These are phyloP conservation scores for Cladosporium sp. DNA, from an alignment of 2,329 filamentous ascomycete genomes.

Conservation along the genomic window DNA sequence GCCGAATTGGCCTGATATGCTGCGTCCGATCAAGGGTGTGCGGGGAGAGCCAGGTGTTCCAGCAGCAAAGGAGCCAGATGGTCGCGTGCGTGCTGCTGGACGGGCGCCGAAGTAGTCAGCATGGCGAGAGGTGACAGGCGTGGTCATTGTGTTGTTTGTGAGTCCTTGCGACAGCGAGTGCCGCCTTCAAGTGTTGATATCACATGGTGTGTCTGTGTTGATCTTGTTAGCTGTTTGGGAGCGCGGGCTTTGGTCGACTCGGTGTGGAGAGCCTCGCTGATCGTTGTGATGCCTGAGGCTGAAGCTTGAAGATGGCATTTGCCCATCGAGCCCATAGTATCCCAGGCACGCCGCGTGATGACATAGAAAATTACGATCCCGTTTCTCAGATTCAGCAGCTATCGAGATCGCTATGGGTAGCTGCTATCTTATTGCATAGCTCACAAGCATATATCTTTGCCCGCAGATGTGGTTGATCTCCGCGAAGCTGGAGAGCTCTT, in stretches of 20 bases:
- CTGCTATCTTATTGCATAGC: no score
- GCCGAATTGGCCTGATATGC: conserved; percentile 54
- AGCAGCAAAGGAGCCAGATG: conserved; percentile 1
- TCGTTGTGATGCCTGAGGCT: no score
- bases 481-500: no score
- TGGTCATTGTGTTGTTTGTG: neutral
- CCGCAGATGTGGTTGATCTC: no score
- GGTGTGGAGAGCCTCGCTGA: neutral
- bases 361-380: no score
- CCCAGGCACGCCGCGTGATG: no score
- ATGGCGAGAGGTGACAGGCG: neutral
- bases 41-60: conserved; percentile 52
- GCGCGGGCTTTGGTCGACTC: neutral
- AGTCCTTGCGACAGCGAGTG: conserved; percentile 1
- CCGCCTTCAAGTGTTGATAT: neutral
- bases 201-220: conserved; percentile 9
- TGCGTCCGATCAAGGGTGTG: conserved; percentile 60
- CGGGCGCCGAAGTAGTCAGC: conserved; percentile 11
- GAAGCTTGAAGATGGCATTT: no score
- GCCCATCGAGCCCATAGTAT: no score
- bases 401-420: no score
- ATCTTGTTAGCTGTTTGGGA: neutral
- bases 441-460: no score
- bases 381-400: no score
- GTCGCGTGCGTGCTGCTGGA: conserved; percentile 4